phyloP scores from a whole-genome alignment of 345 rosid genomes.

The Acer yangbiense region DNA sequence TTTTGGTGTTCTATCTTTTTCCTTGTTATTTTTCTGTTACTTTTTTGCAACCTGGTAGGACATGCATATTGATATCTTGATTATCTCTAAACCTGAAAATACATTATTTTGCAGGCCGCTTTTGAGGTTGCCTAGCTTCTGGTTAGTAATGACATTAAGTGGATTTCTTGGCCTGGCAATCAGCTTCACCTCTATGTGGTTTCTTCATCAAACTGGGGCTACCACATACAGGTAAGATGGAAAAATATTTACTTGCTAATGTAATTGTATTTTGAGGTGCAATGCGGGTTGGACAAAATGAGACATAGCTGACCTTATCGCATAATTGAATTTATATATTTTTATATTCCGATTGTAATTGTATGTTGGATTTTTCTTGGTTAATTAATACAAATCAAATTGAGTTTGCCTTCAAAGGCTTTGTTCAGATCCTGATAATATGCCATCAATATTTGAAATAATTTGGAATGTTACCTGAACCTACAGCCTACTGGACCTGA shows the following conservation, averaged over 20 bases:
- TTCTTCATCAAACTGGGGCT: slow-evolving; percentile 98
- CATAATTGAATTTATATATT: background rate
- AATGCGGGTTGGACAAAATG: background rate
- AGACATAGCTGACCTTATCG: background rate
- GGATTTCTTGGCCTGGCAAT: slow-evolving; percentile 95
- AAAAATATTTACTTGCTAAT: background rate
- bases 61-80: background rate
- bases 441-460: background rate
- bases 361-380: background rate
- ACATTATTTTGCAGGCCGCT: slow-evolving; percentile 65
- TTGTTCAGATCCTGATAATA: background rate
- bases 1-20: background rate
- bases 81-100: slow-evolving; percentile 17
- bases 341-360: background rate
- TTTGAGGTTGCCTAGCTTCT: slow-evolving; percentile 74
- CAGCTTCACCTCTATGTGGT: slow-evolving; percentile 99
- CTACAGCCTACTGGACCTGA: background rate
- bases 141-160: slow-evolving; percentile 88
- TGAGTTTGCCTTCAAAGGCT: background rate
- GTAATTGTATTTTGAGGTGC: background rate
- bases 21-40: background rate
- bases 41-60: background rate
- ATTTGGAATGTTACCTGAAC: background rate
- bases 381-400: background rate
- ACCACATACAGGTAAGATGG: slow-evolving; percentile 85